Percentiles rank a stretch among this genome's conserved stretches.
These are phyloP conservation scores for Neospermospora avenae DNA, from an alignment of 2,329 filamentous ascomycete species.

Conservation along the genomic window DNA sequence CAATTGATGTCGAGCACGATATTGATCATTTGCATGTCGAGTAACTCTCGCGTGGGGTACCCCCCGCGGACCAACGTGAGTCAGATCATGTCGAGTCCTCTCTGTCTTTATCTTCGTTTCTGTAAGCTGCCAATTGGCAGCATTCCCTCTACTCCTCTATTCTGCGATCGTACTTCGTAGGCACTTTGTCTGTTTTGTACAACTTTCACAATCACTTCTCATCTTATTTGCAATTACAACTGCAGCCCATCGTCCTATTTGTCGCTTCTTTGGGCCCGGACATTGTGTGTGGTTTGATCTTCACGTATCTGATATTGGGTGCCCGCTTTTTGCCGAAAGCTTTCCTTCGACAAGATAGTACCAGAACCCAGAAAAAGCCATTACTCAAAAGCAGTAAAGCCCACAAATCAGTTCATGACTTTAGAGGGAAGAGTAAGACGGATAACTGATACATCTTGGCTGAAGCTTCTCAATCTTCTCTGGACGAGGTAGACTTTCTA, in stretches of 20 bases:
- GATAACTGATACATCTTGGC: conserved; percentile 20
- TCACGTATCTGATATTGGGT: conserved; percentile 23
- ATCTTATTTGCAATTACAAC: conserved; percentile 12
- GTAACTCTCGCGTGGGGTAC: conserved; percentile 29
- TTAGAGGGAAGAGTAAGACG: conserved; percentile 29
- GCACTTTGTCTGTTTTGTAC: conserved; percentile 16
- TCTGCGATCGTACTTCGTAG: conserved; percentile 16
- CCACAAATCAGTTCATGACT: no score
- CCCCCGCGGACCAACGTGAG: conserved; percentile 13
- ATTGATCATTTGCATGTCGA: conserved; percentile 29
- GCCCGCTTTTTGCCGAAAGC: conserved; percentile 32
- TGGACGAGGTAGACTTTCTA: conserved; percentile 25
- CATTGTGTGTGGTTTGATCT: conserved; percentile 4
- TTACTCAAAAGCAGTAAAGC: no score
- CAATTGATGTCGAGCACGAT: conserved; percentile 33
- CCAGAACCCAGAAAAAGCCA: no score
- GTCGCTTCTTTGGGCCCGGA: background rate
- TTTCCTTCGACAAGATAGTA: conserved; percentile 22
- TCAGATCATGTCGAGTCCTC: conserved; percentile 14
- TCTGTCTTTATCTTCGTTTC: conserved; percentile 8
- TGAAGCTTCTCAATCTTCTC: conserved; percentile 20
- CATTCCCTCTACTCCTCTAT: conserved; percentile 15
- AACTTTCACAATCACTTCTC: conserved; percentile 19
- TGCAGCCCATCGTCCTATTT: background rate
- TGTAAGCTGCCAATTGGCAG: conserved; percentile 24